Base-by-base conservation (phyloP, 202 grass and related monocot genomes). In the Carex sylvatica region DNA sequence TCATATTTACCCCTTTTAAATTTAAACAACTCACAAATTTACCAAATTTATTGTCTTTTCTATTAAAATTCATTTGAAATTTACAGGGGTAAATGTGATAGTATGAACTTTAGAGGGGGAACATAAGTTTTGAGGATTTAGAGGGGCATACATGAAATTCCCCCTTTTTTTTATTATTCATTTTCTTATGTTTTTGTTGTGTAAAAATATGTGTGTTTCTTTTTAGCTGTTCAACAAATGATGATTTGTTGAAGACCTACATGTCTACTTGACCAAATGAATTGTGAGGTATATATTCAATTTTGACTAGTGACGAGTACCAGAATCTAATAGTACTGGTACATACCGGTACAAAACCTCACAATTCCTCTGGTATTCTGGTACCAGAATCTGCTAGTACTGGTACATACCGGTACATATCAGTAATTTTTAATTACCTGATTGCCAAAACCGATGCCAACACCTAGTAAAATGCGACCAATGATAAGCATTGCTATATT, bases 381-480 rank as follows among this genome's bases (percentile, higher is more conserved):
- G 38, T 40, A 8, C 38, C 38, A 40, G 38, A 40, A 40, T 40
- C 35, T 77, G 73, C 16, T 56, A 36, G 49, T 35, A 58, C 52
- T 36, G 30, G 52, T 77, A 55, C 6, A 31, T 74, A 6, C 46
- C 11, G 14, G 49, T 56, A 19, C 16, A 4, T 9, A 36, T 51
- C 28, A 77, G 5, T 19, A 35, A 77, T 58, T 36, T 56, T 1
- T 15, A 58, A 38, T 77, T 54, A 89, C 88, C 89, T 98, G 96
- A 84, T 99, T 99, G n/a, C 96, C 89, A 61, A 93, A 99, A 0
- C 96, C 96, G 38, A 99, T 96, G 51, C 96, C 96, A 31, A 86
- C 20, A 63, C 96, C 96, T 4, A 99, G 88, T 14, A 99, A 88
- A 20, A 99, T 87, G 28, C 96, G 86, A 12, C 93, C 96, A 18